Evolutionary conservation across 2,329 filamentous ascomycete genomes (phyloP), one percentile per base, ranked within the genome.

Genomic region (Aureobasidium musti): DNA sequence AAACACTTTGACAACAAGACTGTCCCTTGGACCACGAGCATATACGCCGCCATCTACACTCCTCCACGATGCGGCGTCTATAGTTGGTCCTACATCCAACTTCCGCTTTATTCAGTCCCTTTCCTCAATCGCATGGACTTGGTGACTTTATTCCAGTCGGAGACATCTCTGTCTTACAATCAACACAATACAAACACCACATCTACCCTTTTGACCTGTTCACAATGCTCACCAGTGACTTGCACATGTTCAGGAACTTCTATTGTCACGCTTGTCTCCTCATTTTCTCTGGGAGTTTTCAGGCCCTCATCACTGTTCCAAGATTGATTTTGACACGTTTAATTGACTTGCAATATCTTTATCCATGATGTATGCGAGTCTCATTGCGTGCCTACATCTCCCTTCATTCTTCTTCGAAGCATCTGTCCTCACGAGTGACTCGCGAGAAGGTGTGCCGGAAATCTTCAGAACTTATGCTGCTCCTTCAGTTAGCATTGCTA

Each of bases 61-160:
- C 63, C 68, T 67, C 68, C 67, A 69, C 66, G 68, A 65, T 67
- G 66, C 61, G 65, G 66, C 68, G 68, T 68, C 68, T 69, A 69
- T 69, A 69, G 68, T 69, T 69, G 68, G 67, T 69, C 67, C 68
- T 57, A 69, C 28, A 69, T 56, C 64, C 30, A 54, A 52, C 35
- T 64, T 60, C 68, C 59, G 41, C 66, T 52, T 50, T 63, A 63
- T 67, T 47, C 45, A 45, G 47, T 47, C 54, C 35, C 30, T 45
- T 33, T 63, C 37, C 50, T 47, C 30, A 39, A 33, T 13, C 47
- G 49, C 56, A 49, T 56, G 57, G 49, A 41, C 19, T 35, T 19
- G 50, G 50, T 28, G 43, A 26, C 65, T 60, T 63, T 56, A 67
- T 67, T 56, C 39, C 49, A 60, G 54, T n/a, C 23, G 65, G 65